Conservation (phyloP, 2,329 filamentous ascomycete genomes). For the Aureobasidium leucospermi region DNA sequence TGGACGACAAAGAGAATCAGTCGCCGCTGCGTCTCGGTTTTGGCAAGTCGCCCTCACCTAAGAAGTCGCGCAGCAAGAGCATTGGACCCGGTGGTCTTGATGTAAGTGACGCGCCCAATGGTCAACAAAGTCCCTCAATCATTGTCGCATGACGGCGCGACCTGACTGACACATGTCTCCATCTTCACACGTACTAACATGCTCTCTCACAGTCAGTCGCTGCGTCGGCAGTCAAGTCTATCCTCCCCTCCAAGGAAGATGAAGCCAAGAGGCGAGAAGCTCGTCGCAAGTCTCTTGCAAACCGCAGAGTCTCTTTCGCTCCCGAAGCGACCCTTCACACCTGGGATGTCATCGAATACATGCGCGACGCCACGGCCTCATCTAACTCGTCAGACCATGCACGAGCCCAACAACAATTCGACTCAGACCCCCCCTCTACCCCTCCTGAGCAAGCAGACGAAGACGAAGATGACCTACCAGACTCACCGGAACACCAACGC, state of each 20-base stretch:
- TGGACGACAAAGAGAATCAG: constrained; percentile 29
- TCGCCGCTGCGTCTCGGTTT: constrained; percentile 24
- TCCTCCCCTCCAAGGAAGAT: constrained; percentile 53
- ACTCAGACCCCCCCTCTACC: constrained; percentile 53
- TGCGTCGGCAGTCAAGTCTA: constrained; percentile 44
- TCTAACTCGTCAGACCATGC: constrained; percentile 63
- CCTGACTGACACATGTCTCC: not conserved
- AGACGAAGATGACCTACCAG: constrained; percentile 44
- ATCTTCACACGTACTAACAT: not conserved
- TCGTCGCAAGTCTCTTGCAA: constrained; percentile 82
- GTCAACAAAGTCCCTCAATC: constrained; percentile 18
- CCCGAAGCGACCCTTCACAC: constrained; percentile 96
- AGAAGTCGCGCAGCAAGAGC: constrained; percentile 87
- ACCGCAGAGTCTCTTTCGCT: constrained; percentile 90
- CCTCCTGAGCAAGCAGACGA: constrained; percentile 53
- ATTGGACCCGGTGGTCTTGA: constrained; percentile 87
- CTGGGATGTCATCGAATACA: constrained; percentile 87
- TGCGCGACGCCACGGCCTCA: constrained; percentile 76
- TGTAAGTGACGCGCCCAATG: constrained; percentile 56
- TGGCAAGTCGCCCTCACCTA: constrained; percentile 33
- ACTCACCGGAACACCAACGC: constrained; percentile 58
- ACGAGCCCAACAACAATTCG: constrained; percentile 41
- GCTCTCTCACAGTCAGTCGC: constrained; percentile 29
- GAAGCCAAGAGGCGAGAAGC: constrained; percentile 68
- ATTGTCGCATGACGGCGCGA: constrained; percentile 69